Percentiles rank a stretch among this genome's conserved stretches.
Evolutionary conservation across 805 yeast species (phyloP).

Genomic region (Isabelozyma rhagii): DNA sequence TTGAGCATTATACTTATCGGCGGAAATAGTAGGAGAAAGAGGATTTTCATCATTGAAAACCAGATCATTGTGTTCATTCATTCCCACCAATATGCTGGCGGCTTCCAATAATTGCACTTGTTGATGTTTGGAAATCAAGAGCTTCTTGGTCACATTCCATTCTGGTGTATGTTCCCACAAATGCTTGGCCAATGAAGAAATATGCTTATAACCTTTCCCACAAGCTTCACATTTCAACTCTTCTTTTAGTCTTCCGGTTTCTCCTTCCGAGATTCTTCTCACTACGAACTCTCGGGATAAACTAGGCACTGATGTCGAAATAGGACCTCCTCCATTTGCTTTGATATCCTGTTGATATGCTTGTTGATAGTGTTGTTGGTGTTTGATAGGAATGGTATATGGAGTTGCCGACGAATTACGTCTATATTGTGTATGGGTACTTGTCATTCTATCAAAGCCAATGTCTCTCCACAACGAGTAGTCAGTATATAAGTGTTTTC

Average conservation of each 20-base stretch:
- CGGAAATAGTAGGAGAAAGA: conserved; percentile 9
- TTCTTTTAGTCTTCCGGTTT: conserved; percentile 78
- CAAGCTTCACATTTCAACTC: conserved; percentile 87
- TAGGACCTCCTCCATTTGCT: conserved; percentile 8
- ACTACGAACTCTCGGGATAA: conserved; percentile 70
- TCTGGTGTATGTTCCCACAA: conserved; percentile 95
- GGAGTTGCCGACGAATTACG: conserved; percentile 26
- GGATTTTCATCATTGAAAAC: conserved; percentile 11
- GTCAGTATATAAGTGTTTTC: too few species aligned
- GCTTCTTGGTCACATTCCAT: conserved; percentile 82
- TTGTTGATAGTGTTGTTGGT: conserved; percentile 13
- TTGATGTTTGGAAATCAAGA: conserved; percentile 81
- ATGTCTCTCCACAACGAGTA: not conserved
- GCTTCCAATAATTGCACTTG: conserved; percentile 82
- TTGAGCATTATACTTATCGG: conserved; percentile 5
- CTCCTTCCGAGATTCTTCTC: conserved; percentile 81
- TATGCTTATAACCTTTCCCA: conserved; percentile 88
- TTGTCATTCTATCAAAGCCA: not conserved
- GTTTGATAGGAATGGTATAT: conserved; percentile 25
- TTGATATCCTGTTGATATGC: conserved; percentile 3
- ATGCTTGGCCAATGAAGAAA: conserved; percentile 83
- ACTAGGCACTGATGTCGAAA: conserved; percentile 38
- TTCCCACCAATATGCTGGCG: conserved; percentile 71
- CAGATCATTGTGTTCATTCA: conserved; percentile 45
- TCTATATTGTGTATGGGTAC: conserved; percentile 16